These are phyloP conservation scores for Carex cristatella DNA, from an alignment of 176 grass and related monocot species.

Conservation along the genomic window DNA sequence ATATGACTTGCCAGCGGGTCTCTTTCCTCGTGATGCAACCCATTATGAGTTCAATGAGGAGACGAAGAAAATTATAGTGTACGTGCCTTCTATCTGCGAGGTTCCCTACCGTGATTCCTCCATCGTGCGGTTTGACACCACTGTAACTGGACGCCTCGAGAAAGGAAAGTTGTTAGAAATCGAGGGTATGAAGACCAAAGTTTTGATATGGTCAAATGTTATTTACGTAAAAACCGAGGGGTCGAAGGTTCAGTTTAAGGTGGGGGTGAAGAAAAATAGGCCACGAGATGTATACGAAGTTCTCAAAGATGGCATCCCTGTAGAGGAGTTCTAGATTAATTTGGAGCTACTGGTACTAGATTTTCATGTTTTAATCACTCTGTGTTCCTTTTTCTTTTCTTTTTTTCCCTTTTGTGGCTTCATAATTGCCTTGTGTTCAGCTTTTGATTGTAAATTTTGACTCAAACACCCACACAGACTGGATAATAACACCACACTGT, in stretches of 20 bases:
- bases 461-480: not conserved
- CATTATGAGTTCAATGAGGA: constrained; percentile 77
- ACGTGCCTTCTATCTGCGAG: constrained; percentile 75
- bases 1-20: constrained; percentile 59
- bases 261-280: constrained; percentile 68
- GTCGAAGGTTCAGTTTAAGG: constrained; percentile 69
- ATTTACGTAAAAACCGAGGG: constrained; percentile 64
- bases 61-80: constrained; percentile 70
- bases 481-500: not conserved
- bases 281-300: constrained; percentile 69
- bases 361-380: not conserved
- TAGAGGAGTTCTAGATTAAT: constrained; percentile 58
- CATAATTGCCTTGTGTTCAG: not conserved
- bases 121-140: constrained; percentile 61
- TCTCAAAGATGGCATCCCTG: constrained; percentile 39
- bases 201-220: constrained; percentile 82
- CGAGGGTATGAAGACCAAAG: constrained; percentile 90
- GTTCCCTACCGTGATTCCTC: constrained; percentile 84
- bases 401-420: not conserved
- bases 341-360: constrained; percentile 8
- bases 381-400: not conserved
- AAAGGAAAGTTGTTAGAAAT: constrained; percentile 52
- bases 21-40: constrained; percentile 77
- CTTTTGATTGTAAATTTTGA: not conserved
- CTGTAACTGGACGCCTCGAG: constrained; percentile 50